Base-by-base conservation (phyloP, 192 early-diverging fungal species). In the Linnemannia exigua region DNA sequence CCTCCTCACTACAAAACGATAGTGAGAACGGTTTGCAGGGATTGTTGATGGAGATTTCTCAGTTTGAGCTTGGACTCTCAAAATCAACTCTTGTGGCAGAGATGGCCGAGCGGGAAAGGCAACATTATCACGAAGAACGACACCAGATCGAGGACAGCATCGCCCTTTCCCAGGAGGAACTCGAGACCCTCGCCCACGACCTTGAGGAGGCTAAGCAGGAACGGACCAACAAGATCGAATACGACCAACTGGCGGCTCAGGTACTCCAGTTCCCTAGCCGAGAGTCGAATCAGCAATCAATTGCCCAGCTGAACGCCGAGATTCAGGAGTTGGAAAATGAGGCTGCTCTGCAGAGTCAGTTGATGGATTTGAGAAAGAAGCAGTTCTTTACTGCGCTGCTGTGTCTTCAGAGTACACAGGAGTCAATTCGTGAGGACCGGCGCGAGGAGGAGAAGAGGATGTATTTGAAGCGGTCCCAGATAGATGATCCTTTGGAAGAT, bases 161-260 rank as follows among this genome's bases (percentile, higher is more conserved):
- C 22, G 20, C 47, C 9, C 8, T 28, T 11, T 75, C 77, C 31
- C 77, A 85, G 8, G 54, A 52, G 37, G 83, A 85, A 48, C 77
- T 85, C 36, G 70, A 79, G 58, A 31, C 35, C 8, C 83, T 85
- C 25, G 77, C 73, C 5, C 28, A 38, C 5, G 72, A 79, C 9
- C 72, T 85, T 1, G 77, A 79, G 37, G 83, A 71, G 38, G 83
- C 77, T 0, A 85, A 85, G 38, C 72, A 75, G 67, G 77, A 79
- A 19, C 77, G 83, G 6, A 41, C 83, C 50, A 79, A 85, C 83
- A 85, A 79, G 44, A 85, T 85, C 44, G 48, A 79, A 66, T 85
- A 85, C 37, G 77, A 85, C 20, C 63, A 67, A 33, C 12, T 85
- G 17, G 77, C 83, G 5, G 33, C 69, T 14, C 72, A 85, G 38